Evolutionary conservation across 306 rosid species (phyloP), one percentile per base, ranked within the genome.

Genomic region (Cyclanthera cordifolia): DNA sequence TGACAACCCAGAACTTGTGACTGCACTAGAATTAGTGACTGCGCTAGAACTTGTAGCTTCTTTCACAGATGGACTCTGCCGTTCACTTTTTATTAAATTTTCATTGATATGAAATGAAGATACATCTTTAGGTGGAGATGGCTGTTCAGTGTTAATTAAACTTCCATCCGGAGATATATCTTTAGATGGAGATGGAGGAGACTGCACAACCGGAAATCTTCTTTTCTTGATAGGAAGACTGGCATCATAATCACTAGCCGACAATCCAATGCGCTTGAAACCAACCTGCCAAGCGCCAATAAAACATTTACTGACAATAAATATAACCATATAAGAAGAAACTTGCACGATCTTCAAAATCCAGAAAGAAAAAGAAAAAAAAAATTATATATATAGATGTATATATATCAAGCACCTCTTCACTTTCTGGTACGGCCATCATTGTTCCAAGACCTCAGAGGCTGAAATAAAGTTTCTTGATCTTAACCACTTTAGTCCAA

Each of bases 221-320:
- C 97, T 84, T 81, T 92, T 92, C 89, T 92, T 92, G 81, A 89
- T 89, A 45, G 97, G 97, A 65, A 92, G 87, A 81, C 95, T 91
- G 80, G 91, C 85, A 85, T 78, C 74, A 77, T 85, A 89, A 84
- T 81, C 87, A 84, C 87, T 81, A 82, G 79, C 73, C 28, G 83
- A 79, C 83, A 85, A 83, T 61, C 75, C 78, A 79, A 69, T 69
- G 68, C 92, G 81, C 74, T 87, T 89, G 55, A 91, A 77, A 88
- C 86, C 90, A 30, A 80, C 84, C 97, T 92, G 93, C 78, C 87
- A 89, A 85, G 63, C 73, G 82, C 58, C 32, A 53, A 21, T 53
- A 21, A 64, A 89, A 85, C 78, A 83, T 84, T 54, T 27, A 56
- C 20, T 27, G 41, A 15, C 41, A 56, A 27, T 27, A 56, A 56